These are phyloP conservation scores for Salisapilia sapeloensis DNA, from an alignment of 352 stramenopile genomes.

Conservation along the genomic window DNA sequence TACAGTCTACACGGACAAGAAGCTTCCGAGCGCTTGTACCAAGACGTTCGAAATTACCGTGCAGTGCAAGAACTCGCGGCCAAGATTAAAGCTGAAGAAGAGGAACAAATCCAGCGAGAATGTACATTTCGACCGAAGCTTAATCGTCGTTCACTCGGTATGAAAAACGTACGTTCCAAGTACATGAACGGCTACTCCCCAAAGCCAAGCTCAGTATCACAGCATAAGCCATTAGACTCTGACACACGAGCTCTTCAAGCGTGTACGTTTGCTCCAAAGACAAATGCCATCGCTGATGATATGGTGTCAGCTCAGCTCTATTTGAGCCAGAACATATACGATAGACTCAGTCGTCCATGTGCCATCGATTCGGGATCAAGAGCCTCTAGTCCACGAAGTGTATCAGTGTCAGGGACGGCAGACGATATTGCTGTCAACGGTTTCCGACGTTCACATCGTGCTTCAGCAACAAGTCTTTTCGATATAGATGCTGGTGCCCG, in stretches of 20 bases:
- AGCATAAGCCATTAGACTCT: constrained; percentile 18
- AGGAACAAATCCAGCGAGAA: constrained; percentile 46
- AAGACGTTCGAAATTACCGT: constrained; percentile 62
- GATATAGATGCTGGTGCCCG: no score
- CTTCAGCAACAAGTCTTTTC: constrained; percentile 8
- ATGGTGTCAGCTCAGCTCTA: constrained; percentile 78
- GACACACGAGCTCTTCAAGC: constrained; percentile 42
- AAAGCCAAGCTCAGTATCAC: background rate
- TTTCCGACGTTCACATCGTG: constrained; percentile 6
- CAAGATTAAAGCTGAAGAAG: constrained; percentile 44
- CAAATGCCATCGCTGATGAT: constrained; percentile 50
- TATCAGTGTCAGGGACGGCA: no score
- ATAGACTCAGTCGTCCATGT: constrained; percentile 54
- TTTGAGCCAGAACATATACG: constrained; percentile 73
- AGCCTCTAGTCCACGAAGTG: no score
- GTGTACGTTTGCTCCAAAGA: constrained; percentile 65
- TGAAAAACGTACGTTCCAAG: constrained; percentile 53
- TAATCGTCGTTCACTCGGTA: constrained; percentile 16
- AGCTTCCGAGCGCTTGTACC: constrained; percentile 54
- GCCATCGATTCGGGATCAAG: no score
- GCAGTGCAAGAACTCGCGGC: constrained; percentile 45
- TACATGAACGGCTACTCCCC: constrained; percentile 28
- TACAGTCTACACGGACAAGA: no score
- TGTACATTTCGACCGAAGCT: constrained; percentile 62
- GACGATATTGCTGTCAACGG: constrained; percentile 4